Evolutionary conservation across 2,329 filamentous ascomycete species (phyloP).

Genomic region (Ophiocordyceps camponoti-saundersi): DNA sequence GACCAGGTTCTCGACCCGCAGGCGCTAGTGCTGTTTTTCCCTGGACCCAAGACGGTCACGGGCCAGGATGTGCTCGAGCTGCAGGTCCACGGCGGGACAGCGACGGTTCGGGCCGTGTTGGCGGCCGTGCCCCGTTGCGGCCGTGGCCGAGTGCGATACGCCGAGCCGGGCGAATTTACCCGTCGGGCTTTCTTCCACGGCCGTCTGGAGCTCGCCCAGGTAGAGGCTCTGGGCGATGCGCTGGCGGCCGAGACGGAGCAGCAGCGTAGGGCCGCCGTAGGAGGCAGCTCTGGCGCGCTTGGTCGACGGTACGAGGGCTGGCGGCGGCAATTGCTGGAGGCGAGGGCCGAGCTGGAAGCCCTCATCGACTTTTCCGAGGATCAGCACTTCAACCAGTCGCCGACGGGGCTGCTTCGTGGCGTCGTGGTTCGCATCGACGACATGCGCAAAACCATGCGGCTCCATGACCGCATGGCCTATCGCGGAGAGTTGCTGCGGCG

Average conservation of each 20-base stretch:
- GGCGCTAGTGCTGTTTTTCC: constrained; percentile 71
- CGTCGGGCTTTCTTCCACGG: constrained; percentile 78
- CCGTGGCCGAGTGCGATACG: constrained; percentile 49
- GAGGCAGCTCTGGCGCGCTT: constrained; percentile 54
- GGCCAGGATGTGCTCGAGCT: constrained; percentile 87
- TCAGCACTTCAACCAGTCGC: constrained; percentile 88
- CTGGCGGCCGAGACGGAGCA: constrained; percentile 70
- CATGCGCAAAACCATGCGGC: constrained; percentile 44
- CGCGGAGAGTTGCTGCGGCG: constrained; percentile 69
- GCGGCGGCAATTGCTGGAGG: constrained; percentile 60
- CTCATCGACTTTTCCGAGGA: constrained; percentile 96
- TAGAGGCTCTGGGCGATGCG: constrained; percentile 46
- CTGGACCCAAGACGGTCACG: constrained; percentile 65
- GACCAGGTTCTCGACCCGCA: constrained; percentile 48
- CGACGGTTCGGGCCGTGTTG: constrained; percentile 76
- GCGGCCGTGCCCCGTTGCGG: constrained; percentile 44
- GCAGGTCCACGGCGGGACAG: constrained; percentile 83
- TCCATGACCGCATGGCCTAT: constrained; percentile 62
- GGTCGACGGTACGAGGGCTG: constrained; percentile 67
- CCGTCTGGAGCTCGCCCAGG: constrained; percentile 73
- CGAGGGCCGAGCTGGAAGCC: constrained; percentile 82
- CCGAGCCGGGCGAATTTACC: constrained; percentile 92
- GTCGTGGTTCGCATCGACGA: constrained; percentile 46
- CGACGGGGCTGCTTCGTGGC: constrained; percentile 50
- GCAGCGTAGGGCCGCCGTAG: constrained; percentile 72